Percentiles rank a stretch among this genome's conserved stretches.
phyloP scores from a whole-genome alignment of 306 rosid species.

The Sesbania bispinosa region DNA sequence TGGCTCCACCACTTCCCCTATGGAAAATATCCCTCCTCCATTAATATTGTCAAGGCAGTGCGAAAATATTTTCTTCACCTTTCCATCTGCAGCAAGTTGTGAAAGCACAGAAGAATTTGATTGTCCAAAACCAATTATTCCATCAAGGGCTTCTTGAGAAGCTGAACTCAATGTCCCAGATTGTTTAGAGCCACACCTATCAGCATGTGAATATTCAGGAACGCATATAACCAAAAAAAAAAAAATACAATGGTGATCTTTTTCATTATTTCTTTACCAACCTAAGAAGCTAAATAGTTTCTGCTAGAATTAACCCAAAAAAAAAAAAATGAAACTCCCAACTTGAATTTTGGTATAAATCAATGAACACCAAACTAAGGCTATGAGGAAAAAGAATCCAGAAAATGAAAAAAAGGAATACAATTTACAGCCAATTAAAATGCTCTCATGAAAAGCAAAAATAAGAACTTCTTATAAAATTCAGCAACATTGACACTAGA shows the following conservation, averaged over 20 bases:
- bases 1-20: slow-evolving; percentile 86
- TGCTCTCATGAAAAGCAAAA: slow-evolving; percentile 8
- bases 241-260: neutral
- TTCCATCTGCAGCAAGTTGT: slow-evolving; percentile 81
- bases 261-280: neutral
- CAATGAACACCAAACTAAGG: slow-evolving; percentile 6
- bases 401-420: neutral
- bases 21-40: slow-evolving; percentile 92
- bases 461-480: neutral
- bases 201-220: slow-evolving; percentile 18
- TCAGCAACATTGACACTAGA: slow-evolving; percentile 1
- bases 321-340: neutral
- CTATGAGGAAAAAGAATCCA: neutral
- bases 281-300: neutral
- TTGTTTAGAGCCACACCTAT: slow-evolving; percentile 76
- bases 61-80: slow-evolving; percentile 71
- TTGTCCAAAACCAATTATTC: slow-evolving; percentile 95
- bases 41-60: slow-evolving; percentile 78
- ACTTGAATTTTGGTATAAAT: neutral
- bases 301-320: neutral
- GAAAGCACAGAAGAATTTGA: slow-evolving; percentile 82
- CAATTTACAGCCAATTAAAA: neutral
- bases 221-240: neutral
- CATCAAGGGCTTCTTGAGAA: slow-evolving; percentile 57
- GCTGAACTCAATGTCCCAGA: slow-evolving; percentile 54